Base-by-base conservation (phyloP, 495 filamentous ascomycete species). In the Trichoderma virens region DNA sequence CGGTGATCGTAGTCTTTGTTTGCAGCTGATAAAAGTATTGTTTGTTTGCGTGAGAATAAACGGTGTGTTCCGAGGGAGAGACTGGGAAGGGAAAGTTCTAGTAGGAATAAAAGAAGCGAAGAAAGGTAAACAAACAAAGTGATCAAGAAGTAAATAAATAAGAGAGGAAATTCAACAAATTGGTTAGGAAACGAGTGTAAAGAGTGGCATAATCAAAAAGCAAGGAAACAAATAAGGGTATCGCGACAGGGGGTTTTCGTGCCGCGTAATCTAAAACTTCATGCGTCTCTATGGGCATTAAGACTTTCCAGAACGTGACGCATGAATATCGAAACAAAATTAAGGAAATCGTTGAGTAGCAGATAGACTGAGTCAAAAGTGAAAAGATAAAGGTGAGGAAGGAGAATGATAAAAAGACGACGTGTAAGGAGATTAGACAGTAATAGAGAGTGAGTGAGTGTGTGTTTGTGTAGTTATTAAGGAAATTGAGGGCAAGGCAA, bases 171-270 rank as follows among this genome's bases (percentile, higher is more conserved):
- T 34, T 28, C 43, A 45, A n/a, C n/a, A 39, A 61, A 61, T n/a
- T 28, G 31, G 23, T 8, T 35, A 27, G 59, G 59, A 39, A 30
- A 61, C 14, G 31, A 35, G 59, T 61, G 28, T 61, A 35, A 20
- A 61, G 35, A 61, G 35, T 45, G 63, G 63, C 63, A 68, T 62
- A 68, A 18, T 68, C 47, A 65, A 27, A 61, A 60, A 62, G 28
- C 27, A 61, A 61, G 13, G 11, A 28, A 23, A 27, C 27, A 66
- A 31, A 23, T 18, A 56, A 9, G 20, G 51, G 51, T 56, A 56
- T 56, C 51, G 51, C 51, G 51, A 27, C 41, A 5, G 32, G 11
- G n/a, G 31, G 16, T 27, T 35, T 11, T 27, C 27, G 35, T 43
- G 61, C 18, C 32, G 61, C 61, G 35, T 45, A 62, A 43, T 39